These are phyloP conservation scores for Erodium texanum DNA, from an alignment of 441 rosid species.

Conservation along the genomic window DNA sequence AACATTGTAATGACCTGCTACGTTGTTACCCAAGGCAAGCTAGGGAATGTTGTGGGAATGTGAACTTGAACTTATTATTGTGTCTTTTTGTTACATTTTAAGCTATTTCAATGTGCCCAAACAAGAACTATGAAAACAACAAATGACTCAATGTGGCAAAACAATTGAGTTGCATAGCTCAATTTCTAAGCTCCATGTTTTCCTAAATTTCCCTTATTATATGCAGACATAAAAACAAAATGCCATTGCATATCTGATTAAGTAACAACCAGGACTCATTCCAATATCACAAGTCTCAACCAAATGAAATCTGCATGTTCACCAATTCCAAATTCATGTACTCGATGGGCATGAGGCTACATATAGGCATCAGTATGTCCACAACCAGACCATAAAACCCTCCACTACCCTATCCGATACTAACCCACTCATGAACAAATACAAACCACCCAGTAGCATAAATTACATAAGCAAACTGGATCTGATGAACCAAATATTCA, in stretches of 20 bases:
- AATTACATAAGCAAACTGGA: background rate
- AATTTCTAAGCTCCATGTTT: background rate
- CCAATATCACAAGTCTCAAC: background rate
- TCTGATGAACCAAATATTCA: background rate
- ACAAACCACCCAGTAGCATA: background rate
- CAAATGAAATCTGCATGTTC: background rate
- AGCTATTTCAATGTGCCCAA: background rate
- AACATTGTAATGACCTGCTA: background rate
- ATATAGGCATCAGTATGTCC: background rate
- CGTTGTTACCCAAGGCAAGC: no score
- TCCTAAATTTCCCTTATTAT: no score
- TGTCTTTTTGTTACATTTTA: no score
- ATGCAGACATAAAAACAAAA: background rate
- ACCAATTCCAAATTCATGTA: background rate
- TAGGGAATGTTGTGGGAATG: no score
- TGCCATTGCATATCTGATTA: background rate
- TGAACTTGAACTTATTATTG: no score
- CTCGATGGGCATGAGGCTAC: background rate
- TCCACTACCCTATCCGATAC: background rate
- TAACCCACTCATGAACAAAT: background rate
- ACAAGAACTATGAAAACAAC: background rate
- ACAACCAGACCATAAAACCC: background rate
- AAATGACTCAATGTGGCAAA: no score
- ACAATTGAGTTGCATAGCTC: background rate
- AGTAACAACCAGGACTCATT: background rate